A percentile compares a stretch with the other conserved stretches of the same genome.
These are phyloP conservation scores for Solanum lycopersicoides DNA, from an alignment of 257 asterid species.

Conservation along the genomic window DNA sequence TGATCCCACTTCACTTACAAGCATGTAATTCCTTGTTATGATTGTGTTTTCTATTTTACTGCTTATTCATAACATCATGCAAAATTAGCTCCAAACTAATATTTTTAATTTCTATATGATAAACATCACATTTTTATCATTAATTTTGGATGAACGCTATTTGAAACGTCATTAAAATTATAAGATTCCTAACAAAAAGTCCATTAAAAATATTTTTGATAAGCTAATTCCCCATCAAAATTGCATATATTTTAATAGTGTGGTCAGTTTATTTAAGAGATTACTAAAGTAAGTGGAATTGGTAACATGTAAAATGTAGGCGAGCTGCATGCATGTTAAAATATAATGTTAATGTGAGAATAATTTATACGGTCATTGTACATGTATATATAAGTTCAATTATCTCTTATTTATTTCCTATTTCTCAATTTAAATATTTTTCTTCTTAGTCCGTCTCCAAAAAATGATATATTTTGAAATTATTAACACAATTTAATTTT, in stretches of 20 bases:
- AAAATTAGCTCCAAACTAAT: not conserved
- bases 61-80: not conserved
- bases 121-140: not conserved
- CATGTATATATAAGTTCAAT: not conserved
- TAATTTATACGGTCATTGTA: not conserved
- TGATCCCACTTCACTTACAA: conserved; percentile 31
- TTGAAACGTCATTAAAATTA: not conserved
- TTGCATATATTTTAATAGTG: not conserved
- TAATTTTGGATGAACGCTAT: not conserved
- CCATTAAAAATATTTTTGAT: not conserved
- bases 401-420: not conserved
- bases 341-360: not conserved
- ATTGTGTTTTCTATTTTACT: conserved; percentile 24
- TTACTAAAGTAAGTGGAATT: not conserved
- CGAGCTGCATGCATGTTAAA: not conserved
- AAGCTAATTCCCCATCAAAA: not conserved
- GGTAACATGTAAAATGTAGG: not conserved
- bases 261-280: not conserved
- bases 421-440: not conserved
- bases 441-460: no score
- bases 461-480: no score
- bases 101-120: not conserved
- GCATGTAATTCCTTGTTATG: conserved; percentile 22
- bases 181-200: not conserved
- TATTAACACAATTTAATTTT: no score